These are phyloP conservation scores for Acorus calamus DNA, from an alignment of 106 monocot genomes.

Conservation along the genomic window DNA sequence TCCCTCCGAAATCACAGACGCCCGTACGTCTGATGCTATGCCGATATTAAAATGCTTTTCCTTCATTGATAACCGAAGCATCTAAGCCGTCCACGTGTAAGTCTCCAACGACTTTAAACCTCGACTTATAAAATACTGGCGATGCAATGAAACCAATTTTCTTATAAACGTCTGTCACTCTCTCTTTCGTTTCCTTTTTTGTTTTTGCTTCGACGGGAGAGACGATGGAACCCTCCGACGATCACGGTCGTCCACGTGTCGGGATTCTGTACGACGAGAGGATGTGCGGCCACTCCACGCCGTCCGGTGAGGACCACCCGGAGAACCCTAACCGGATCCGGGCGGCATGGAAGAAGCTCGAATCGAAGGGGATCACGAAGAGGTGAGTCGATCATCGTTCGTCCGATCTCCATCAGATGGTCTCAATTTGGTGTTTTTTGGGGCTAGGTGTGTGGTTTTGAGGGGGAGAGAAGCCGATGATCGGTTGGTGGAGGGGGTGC, in stretches of 20 bases:
- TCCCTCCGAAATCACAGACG: too few species aligned
- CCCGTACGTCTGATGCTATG: too few species aligned
- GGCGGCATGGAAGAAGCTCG: constrained; percentile 71
- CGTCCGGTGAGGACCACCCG: constrained; percentile 56
- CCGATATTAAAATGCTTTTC: too few species aligned
- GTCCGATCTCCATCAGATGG: neutral
- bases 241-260: constrained; percentile 20
- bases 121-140: too few species aligned
- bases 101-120: too few species aligned
- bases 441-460: constrained; percentile 66
- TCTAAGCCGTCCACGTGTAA: too few species aligned
- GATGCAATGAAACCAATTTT: too few species aligned
- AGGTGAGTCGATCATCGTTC: constrained; percentile 36
- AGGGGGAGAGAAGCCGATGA: constrained; percentile 61
- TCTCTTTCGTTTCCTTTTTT: too few species aligned
- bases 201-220: too few species aligned
- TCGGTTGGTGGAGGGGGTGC: constrained; percentile 44
- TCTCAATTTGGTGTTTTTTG: constrained; percentile 8
- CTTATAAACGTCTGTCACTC: too few species aligned
- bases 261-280: constrained; percentile 89
- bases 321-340: constrained; percentile 72
- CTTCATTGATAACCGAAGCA: too few species aligned
- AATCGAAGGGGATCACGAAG: constrained; percentile 42
- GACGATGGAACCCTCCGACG: constrained; percentile 18
- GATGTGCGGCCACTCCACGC: constrained; percentile 75